phyloP scores from a whole-genome alignment of 2,329 filamentous ascomycete species.

The Achaetomium macrosporum region DNA sequence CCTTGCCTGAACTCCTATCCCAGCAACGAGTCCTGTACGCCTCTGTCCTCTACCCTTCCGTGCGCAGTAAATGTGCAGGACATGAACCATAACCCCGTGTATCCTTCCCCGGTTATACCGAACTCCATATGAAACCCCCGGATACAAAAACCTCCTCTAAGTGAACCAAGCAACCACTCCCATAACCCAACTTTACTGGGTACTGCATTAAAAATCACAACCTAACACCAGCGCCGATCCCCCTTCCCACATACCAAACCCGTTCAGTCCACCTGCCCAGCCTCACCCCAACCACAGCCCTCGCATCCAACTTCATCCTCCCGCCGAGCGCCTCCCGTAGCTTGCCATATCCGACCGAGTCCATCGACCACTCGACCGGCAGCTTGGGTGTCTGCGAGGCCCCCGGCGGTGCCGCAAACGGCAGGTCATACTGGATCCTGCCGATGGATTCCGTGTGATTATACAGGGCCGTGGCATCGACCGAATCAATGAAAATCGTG shows the following conservation, averaged over 20 bases:
- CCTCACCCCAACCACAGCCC: slow-evolving; percentile 67
- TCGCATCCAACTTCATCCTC: slow-evolving; percentile 68
- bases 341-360: slow-evolving; percentile 75
- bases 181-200: not conserved
- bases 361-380: slow-evolving; percentile 74
- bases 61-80: too few relatives aligned
- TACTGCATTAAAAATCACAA: slow-evolving; percentile 32
- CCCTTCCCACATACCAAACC: slow-evolving; percentile 63
- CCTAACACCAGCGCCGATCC: slow-evolving; percentile 62
- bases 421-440: slow-evolving; percentile 64
- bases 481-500: slow-evolving; percentile 67
- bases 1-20: too few relatives aligned
- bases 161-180: not conserved
- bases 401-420: slow-evolving; percentile 74
- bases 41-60: too few relatives aligned
- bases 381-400: slow-evolving; percentile 65
- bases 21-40: too few relatives aligned
- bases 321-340: slow-evolving; percentile 76
- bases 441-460: slow-evolving; percentile 74
- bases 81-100: too few relatives aligned
- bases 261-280: slow-evolving; percentile 69
- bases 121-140: too few relatives aligned
- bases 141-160: too few relatives aligned
- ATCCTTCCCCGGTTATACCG: too few relatives aligned
- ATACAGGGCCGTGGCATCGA: slow-evolving; percentile 83